Percentiles rank a stretch among this genome's conserved stretches.
Evolutionary conservation across 2,329 filamentous ascomycete genomes (phyloP).

Genomic region (Sclerotinia nivalis): DNA sequence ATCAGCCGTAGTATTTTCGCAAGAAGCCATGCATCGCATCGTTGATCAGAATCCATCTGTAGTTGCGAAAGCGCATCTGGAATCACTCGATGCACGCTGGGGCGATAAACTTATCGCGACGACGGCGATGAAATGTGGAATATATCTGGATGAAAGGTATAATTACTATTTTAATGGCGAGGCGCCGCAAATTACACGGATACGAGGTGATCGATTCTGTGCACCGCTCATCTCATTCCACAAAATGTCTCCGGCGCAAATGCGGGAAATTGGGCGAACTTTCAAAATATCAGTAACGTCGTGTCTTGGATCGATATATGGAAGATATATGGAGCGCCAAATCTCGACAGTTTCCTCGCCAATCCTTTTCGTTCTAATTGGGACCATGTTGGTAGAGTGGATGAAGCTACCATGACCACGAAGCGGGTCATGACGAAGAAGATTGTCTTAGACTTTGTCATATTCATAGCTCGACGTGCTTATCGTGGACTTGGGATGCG

Average conservation of each 20-base stretch:
- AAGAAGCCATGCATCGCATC: conserved; percentile 45
- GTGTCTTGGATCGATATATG: conserved; percentile 39
- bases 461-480: conserved; percentile 44
- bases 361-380: conserved; percentile 44
- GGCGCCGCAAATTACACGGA: conserved; percentile 50
- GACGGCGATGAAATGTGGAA: conserved; percentile 53
- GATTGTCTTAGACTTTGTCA: conserved; percentile 49
- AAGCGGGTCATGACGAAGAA: conserved; percentile 44
- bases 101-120: conserved; percentile 57
- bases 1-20: conserved; percentile 55
- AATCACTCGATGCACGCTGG: conserved; percentile 54
- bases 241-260: conserved; percentile 18
- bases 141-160: conserved; percentile 58
- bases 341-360: conserved; percentile 44
- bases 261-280: neutral
- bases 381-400: conserved; percentile 54
- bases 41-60: conserved; percentile 47
- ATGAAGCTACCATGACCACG: conserved; percentile 47
- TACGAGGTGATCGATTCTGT: conserved; percentile 53
- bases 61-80: conserved; percentile 48
- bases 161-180: conserved; percentile 58
- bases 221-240: conserved; percentile 24
- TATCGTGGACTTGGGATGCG: conserved; percentile 55
- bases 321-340: conserved; percentile 35
- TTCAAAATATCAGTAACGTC: conserved; percentile 12